Conservation (phyloP, 169 alveolate genomes). For the Babesia bigemina region DNA sequence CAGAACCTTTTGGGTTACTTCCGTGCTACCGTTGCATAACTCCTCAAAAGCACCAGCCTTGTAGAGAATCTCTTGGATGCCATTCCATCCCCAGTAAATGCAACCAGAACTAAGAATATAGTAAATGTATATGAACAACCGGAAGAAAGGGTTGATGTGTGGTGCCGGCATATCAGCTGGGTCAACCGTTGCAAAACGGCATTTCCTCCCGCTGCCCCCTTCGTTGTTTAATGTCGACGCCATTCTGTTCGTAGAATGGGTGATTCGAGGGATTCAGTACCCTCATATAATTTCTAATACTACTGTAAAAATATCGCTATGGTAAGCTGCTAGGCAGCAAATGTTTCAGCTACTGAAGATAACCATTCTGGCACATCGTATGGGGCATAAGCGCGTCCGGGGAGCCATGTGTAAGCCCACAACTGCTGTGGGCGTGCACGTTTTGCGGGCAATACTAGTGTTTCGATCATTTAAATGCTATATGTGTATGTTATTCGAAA, state of each 20-base stretch:
- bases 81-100: conserved; percentile 69
- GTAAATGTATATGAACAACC: conserved; percentile 2
- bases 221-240: not conserved
- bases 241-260: not conserved
- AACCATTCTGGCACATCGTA: too few relatives aligned
- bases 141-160: conserved; percentile 8
- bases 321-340: too few relatives aligned
- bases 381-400: too few relatives aligned
- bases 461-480: too few relatives aligned
- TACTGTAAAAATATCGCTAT: too few relatives aligned
- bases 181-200: conserved; percentile 2
- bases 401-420: too few relatives aligned
- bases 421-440: too few relatives aligned
- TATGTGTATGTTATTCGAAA: too few relatives aligned
- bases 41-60: conserved; percentile 66
- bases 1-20: not conserved
- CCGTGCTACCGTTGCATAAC: conserved; percentile 5
- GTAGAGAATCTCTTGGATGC: conserved; percentile 47
- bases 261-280: too few relatives aligned
- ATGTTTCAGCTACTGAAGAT: too few relatives aligned
- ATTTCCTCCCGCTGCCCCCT: not conserved
- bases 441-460: too few relatives aligned
- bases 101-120: conserved; percentile 30
- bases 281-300: too few relatives aligned
- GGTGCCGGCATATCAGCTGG: conserved; percentile 13